Base-by-base conservation (phyloP, 2,329 filamentous ascomycete species). In the Paracamarosporium sp. region DNA sequence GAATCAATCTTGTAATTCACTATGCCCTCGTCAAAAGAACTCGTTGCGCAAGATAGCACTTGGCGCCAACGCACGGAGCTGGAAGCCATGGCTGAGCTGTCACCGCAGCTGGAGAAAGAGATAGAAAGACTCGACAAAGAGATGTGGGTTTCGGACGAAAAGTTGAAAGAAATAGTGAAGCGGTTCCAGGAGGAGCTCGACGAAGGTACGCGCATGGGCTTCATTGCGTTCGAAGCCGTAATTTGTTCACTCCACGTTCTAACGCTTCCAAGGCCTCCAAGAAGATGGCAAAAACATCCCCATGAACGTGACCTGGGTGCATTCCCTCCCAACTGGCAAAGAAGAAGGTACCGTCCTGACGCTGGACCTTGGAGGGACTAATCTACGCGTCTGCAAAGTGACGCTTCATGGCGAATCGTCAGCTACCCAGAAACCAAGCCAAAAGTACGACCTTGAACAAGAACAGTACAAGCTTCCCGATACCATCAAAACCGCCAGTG, bases 291-390 rank as follows among this genome's bases (percentile, higher is more conserved):
- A 65, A 17, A 69, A 61, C 40, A 70, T 68, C 28, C 93, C 94
- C 59, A 97, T 98, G 94, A 97, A 97, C 80, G 91, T 94, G 57
- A 96, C 93, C 55, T 97, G 94, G 94, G 93, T 96, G 62, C 93
- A 96, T 88, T 86, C 86, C 45, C 92, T 92, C 77, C 94, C 94
- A 22, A 90, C 90, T 73, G 94, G 94, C 64, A 79, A 93, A 65
- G 94, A 97, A 78, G 91, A 88, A 8, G 94, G 94, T 60, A 95
- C 90, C 13, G 97, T 88, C 76, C 83, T 98, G 36, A 93, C 94
- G 54, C 84, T 98, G 40, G 94, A 98, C 74, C 96, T 98, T 90
- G 94, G 94, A 56, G 94, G 94, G 69, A 98, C 94, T 71, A 98
- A 98, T 78, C 81, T 97, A 61, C 90, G 94, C 75, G 93, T 98